Percentiles rank a stretch among this genome's conserved stretches.
These are phyloP conservation scores for Phytophthora multivora DNA, from an alignment of 352 stramenopile genomes.

Conservation along the genomic window DNA sequence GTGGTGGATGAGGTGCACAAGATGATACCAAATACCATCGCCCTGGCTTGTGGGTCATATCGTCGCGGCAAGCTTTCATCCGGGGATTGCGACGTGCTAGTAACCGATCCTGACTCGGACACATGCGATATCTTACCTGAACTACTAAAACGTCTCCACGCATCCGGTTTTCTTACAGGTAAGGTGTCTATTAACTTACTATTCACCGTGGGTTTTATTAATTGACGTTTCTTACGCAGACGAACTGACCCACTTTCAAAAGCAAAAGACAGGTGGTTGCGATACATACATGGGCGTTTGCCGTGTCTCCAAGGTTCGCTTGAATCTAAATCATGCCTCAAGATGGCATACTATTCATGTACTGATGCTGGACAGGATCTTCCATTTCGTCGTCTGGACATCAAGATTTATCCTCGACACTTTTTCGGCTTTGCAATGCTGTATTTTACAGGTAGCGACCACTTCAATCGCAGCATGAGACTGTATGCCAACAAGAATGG, in stretches of 20 bases:
- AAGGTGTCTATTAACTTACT: neutral
- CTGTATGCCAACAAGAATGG: slow-evolving; percentile 82
- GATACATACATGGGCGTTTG: slow-evolving; percentile 91
- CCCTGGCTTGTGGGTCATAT: slow-evolving; percentile 79
- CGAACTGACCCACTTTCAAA: slow-evolving; percentile 67
- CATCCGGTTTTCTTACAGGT: slow-evolving; percentile 70
- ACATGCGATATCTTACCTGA: slow-evolving; percentile 72
- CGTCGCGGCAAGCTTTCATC: slow-evolving; percentile 71
- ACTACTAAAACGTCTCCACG: slow-evolving; percentile 67
- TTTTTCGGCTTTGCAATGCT: slow-evolving; percentile 86
- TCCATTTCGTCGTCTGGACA: slow-evolving; percentile 74
- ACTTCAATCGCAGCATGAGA: slow-evolving; percentile 91
- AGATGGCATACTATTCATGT: neutral
- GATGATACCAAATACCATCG: slow-evolving; percentile 64
- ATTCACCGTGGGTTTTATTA: neutral
- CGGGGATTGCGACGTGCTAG: slow-evolving; percentile 81
- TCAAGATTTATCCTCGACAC: slow-evolving; percentile 86
- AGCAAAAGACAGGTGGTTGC: slow-evolving; percentile 56
- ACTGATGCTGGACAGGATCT: slow-evolving; percentile 34
- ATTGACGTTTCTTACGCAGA: slow-evolving; percentile 39
- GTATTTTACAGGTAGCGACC: slow-evolving; percentile 92
- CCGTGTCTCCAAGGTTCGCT: slow-evolving; percentile 53
- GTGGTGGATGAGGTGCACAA: slow-evolving; percentile 74
- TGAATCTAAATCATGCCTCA: neutral
- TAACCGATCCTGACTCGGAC: slow-evolving; percentile 75